A percentile compares a stretch with the other conserved stretches of the same genome.
Evolutionary conservation across 768 basidiomycete species (phyloP).

Genomic region (Chlorophyllum brunneum): DNA sequence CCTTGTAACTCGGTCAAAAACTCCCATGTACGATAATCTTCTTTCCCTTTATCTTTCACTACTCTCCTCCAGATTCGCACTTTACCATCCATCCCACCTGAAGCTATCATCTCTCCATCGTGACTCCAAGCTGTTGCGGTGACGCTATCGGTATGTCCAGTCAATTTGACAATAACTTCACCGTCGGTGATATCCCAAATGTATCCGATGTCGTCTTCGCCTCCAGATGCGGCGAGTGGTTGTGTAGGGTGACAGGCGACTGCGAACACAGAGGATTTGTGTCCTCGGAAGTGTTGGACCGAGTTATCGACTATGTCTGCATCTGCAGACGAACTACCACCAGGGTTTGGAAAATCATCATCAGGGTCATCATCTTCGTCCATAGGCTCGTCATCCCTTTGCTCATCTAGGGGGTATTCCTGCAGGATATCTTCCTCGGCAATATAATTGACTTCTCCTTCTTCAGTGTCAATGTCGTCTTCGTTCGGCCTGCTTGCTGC

Average conservation of each 20-base stretch:
- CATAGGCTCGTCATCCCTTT: constrained; percentile 51
- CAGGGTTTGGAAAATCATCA: constrained; percentile 37
- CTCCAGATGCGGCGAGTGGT: constrained; percentile 85
- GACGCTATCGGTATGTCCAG: constrained; percentile 93
- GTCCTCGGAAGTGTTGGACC: constrained; percentile 63
- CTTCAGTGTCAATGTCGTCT: constrained; percentile 31
- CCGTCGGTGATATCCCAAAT: constrained; percentile 88
- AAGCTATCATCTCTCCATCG: constrained; percentile 91
- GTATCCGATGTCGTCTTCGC: constrained; percentile 93
- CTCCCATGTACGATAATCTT: constrained; percentile 82
- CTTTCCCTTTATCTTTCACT: constrained; percentile 64
- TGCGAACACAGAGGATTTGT: constrained; percentile 78
- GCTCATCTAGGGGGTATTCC: constrained; percentile 62
- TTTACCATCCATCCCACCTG: constrained; percentile 97
- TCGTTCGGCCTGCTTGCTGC: constrained; percentile 29
- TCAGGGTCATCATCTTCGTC: constrained; percentile 61
- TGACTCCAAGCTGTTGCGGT: constrained; percentile 71
- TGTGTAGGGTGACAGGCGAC: constrained; percentile 81
- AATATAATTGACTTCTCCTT: constrained; percentile 45
- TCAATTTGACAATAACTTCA: constrained; percentile 76
- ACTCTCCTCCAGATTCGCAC: constrained; percentile 90
- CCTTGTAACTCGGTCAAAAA: constrained; percentile 92
- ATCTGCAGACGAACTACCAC: constrained; percentile 26
- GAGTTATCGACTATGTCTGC: constrained; percentile 52
- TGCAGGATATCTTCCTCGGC: constrained; percentile 58